Conservation (phyloP, 345 rosid genomes). For the Aquilaria sinensis region DNA sequence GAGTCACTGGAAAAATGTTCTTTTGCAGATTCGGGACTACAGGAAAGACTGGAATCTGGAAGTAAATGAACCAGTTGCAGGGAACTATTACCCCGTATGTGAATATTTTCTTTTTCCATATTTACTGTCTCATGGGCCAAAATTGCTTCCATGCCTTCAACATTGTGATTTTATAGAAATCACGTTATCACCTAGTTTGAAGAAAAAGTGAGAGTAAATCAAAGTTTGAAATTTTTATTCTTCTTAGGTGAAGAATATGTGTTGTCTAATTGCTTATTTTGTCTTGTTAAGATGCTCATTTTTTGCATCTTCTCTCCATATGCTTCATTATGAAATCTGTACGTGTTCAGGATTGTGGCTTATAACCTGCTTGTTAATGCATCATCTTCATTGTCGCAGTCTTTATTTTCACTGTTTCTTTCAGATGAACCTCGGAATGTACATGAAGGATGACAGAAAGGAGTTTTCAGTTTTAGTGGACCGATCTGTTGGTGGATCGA, state of each 20-base stretch:
- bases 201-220: no score
- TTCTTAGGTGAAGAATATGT: no score
- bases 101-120: background rate
- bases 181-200: background rate
- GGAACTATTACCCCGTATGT: constrained; percentile 61
- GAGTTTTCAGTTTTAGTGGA: constrained; percentile 55
- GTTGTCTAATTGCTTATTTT: no score
- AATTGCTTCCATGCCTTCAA: background rate
- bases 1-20: background rate
- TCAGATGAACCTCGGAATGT: constrained; percentile 49
- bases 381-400: no score
- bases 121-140: background rate
- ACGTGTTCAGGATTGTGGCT: no score
- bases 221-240: no score
- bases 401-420: background rate
- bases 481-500: constrained; percentile 56
- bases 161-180: no score
- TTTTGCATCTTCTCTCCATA: no score
- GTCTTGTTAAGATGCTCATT: no score
- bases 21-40: constrained; percentile 40
- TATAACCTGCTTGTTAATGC: no score
- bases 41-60: constrained; percentile 54
- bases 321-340: no score
- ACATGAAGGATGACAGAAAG: constrained; percentile 31
- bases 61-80: constrained; percentile 55